Conservation (phyloP, 169 alveolate genomes). For the Plasmodium inui region DNA sequence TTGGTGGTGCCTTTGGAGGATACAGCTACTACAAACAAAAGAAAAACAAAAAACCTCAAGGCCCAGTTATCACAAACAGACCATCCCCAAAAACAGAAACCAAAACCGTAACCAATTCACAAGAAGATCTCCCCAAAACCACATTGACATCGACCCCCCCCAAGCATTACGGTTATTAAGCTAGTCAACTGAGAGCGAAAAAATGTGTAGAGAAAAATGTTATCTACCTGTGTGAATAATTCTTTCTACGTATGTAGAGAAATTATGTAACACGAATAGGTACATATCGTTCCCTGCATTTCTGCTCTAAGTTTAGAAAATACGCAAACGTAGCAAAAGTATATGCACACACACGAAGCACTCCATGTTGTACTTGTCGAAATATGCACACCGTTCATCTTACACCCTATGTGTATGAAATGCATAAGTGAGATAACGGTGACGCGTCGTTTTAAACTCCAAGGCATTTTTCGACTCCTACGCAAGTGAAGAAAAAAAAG, state of each 20-base stretch:
- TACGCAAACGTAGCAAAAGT: background rate
- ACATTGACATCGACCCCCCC: background rate
- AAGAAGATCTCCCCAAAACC: background rate
- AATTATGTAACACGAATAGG: background rate
- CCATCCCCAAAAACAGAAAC: background rate
- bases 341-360: background rate
- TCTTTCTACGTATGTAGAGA: background rate
- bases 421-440: background rate
- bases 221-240: background rate
- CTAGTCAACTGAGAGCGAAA: background rate
- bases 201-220: background rate
- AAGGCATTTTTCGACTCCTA: background rate
- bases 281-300: background rate
- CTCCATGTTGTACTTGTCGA: background rate
- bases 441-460: background rate
- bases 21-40: background rate
- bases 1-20: constrained; percentile 41
- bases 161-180: background rate
- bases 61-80: background rate
- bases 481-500: background rate
- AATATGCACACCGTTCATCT: background rate
- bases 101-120: background rate
- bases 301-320: background rate
- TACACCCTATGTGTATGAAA: background rate
- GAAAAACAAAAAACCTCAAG: background rate